Conservation (phyloP, 1,139 yeast genomes). For the Hyphopichia burtonii region DNA sequence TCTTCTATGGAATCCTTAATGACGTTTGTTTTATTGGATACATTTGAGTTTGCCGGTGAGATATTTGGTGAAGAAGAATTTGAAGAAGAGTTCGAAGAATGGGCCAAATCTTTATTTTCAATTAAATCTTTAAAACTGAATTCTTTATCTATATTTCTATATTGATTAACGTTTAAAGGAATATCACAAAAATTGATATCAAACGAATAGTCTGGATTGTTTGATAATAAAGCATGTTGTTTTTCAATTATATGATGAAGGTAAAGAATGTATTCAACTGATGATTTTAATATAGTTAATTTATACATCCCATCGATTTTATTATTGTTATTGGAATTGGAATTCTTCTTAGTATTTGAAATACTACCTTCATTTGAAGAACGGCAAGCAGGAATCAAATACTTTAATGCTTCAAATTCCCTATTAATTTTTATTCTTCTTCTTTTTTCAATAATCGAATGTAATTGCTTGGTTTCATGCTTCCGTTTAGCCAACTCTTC, state of each 20-base stretch:
- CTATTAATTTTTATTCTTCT: conserved; percentile 76
- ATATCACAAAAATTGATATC: conserved; percentile 49
- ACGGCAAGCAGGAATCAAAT: conserved; percentile 76
- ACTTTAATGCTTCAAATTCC: conserved; percentile 79
- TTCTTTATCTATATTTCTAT: conserved; percentile 57
- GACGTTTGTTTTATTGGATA: conserved; percentile 2
- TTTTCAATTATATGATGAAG: conserved; percentile 57
- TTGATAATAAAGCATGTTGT: conserved; percentile 28
- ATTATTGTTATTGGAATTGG: conserved; percentile 22
- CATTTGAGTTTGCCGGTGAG: background rate
- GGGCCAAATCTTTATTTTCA: conserved; percentile 3
- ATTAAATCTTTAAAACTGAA: conserved; percentile 46
- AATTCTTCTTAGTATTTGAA: conserved; percentile 14
- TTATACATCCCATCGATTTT: conserved; percentile 73
- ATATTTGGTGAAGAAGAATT: background rate
- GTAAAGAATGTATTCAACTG: conserved; percentile 76
- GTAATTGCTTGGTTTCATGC: conserved; percentile 62
- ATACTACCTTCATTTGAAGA: conserved; percentile 20
- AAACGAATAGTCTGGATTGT: conserved; percentile 26
- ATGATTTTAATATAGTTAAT: conserved; percentile 73
- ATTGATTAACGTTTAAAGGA: conserved; percentile 56
- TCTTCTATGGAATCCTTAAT: conserved; percentile 13
- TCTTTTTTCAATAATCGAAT: conserved; percentile 77
- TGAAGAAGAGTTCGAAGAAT: background rate
- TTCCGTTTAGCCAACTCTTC: conserved; percentile 56